Conservation (phyloP, 1,139 yeast genomes). For the Zygosaccharomyces pseudobailii region DNA sequence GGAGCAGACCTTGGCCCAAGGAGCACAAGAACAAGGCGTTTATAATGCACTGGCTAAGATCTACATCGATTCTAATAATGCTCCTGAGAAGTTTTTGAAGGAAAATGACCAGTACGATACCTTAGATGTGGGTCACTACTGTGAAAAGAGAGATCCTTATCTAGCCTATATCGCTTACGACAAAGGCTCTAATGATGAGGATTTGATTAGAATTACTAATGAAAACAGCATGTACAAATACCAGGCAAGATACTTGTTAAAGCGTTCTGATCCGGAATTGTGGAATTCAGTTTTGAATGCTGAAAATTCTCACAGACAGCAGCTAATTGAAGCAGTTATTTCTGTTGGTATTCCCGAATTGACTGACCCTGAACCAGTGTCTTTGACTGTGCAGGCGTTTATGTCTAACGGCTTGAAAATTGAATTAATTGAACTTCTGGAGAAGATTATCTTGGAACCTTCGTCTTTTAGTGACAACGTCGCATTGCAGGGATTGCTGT, state of each 20-base stretch:
- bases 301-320: conserved; percentile 84
- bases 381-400: conserved; percentile 92
- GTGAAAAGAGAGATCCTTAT: conserved; percentile 98
- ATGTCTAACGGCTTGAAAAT: conserved; percentile 93
- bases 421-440: conserved; percentile 89
- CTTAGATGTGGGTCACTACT: conserved; percentile 90
- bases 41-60: conserved; percentile 95
- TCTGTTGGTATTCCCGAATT: conserved; percentile 96
- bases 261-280: conserved; percentile 74
- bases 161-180: conserved; percentile 96
- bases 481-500: conserved; percentile 85
- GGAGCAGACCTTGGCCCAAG: conserved; percentile 83
- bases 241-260: conserved; percentile 90
- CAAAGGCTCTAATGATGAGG: conserved; percentile 88
- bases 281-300: conserved; percentile 76
- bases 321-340: conserved; percentile 86
- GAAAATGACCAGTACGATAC: conserved; percentile 90
- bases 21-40: conserved; percentile 86
- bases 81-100: conserved; percentile 92
- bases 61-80: conserved; percentile 94
- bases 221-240: conserved; percentile 98
- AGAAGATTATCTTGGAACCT: conserved; percentile 93
- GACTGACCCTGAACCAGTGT: conserved; percentile 91
- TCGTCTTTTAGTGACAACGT: conserved; percentile 95
- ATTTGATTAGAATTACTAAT: conserved; percentile 84